Percentiles rank a stretch among this genome's conserved stretches.
Evolutionary conservation across 805 yeast species (phyloP).

Genomic region (Ogataea ganodermae): DNA sequence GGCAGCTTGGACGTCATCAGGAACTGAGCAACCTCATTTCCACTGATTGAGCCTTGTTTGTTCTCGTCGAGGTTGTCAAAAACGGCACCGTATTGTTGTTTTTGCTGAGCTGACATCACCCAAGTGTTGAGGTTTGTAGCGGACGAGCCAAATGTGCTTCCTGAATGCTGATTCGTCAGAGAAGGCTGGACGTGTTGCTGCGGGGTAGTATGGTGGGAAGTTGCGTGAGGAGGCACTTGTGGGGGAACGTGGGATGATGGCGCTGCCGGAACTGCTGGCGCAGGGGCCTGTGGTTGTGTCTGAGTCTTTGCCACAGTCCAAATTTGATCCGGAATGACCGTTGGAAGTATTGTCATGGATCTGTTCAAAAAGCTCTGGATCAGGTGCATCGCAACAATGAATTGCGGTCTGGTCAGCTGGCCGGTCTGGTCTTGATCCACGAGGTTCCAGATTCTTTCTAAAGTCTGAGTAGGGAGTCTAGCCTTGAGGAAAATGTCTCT

Average conservation of each 20-base stretch:
- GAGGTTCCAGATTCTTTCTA: slow-evolving; percentile 87
- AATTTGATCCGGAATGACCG: slow-evolving; percentile 34
- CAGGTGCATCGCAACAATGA: slow-evolving; percentile 91
- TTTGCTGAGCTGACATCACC: slow-evolving; percentile 67
- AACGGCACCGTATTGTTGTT: slow-evolving; percentile 74
- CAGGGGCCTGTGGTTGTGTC: slow-evolving; percentile 16
- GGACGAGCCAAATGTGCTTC: slow-evolving; percentile 13
- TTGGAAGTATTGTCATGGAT: slow-evolving; percentile 50
- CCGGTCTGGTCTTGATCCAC: slow-evolving; percentile 81
- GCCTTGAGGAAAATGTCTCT: slow-evolving; percentile 88
- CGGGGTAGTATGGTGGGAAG: not conserved
- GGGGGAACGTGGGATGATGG: slow-evolving; percentile 16
- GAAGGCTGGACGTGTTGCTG: slow-evolving; percentile 24
- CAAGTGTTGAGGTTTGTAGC: slow-evolving; percentile 44
- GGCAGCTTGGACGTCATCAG: slow-evolving; percentile 83
- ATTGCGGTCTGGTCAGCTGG: slow-evolving; percentile 68
- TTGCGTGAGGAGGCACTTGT: not conserved
- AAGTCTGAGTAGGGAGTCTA: slow-evolving; percentile 68
- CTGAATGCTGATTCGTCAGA: slow-evolving; percentile 19
- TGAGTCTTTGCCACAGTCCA: slow-evolving; percentile 34
- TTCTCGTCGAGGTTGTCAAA: slow-evolving; percentile 76
- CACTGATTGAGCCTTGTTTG: slow-evolving; percentile 61
- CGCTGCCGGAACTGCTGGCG: slow-evolving; percentile 16
- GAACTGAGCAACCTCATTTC: slow-evolving; percentile 84
- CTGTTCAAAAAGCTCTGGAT: slow-evolving; percentile 76